Evolutionary conservation across 225 moss, liverwort and hornwort species (phyloP), one percentile per base, ranked within the genome.

Genomic region (Thuidium tamariscinum): DNA sequence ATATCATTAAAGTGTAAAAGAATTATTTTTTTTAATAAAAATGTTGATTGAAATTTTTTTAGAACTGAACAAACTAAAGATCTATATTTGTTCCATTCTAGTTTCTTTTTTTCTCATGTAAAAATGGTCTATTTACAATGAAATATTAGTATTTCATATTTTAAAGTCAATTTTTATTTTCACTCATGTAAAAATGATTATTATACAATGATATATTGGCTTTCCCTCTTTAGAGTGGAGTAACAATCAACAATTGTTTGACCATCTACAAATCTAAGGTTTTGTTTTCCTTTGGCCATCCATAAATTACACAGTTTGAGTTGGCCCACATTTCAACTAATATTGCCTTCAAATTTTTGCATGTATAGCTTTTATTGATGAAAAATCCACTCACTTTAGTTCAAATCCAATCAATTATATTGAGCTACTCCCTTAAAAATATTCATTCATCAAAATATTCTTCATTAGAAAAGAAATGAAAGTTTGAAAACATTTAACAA

Each of bases 361-460:
- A 11, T 4, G 13, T 30, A 1, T 73, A 48, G 0, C 4, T 48
- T 73, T 32, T 32, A 0, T 12, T 19, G 11, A 32, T 20, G 0
- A 48, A 12, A 32, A 32, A 20, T 49, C 5, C 8, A 7, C 0
- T 32, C 7, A 69, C 14, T 25, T 1, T 7, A 3, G n/a, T 41
- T 8, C 3, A 32, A 74, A 49, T 49, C 1, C 5, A 74, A 32
- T 74, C 7, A 49, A 34, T 34, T 32, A 20, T 4, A 21, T 34
- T 34, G 5, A 34, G 1, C 8, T 20, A 34, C 1, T 34, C 21
- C 4, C 4, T 1, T 0, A 1, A 20, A 49, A 20, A 73, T 21
- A 74, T 20, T 3, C 13, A 51, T 34, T n/a, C 8, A 22, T 22
- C 13, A 34, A 32, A 51, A 34, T 20, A 32, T 0, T 22, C 22